phyloP scores from a whole-genome alignment of 495 filamentous ascomycete species.

The Niebla homalea region DNA sequence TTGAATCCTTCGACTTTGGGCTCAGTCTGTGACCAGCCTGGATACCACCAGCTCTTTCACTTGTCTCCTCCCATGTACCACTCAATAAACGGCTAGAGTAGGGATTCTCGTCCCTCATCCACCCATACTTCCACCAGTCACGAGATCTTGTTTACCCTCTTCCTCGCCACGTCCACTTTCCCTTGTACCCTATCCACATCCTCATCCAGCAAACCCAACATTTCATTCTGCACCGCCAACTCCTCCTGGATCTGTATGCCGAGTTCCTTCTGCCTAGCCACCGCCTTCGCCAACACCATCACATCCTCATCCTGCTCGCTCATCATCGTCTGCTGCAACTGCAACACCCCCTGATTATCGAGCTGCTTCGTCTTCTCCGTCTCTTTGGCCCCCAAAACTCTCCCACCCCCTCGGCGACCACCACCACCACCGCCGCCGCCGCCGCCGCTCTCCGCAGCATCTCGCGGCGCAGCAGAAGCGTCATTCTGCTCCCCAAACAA shows the following conservation, averaged over 20 bases:
- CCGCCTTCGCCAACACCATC: slow-evolving; percentile 58
- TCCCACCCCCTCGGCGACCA: slow-evolving; percentile 27
- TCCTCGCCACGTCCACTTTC: slow-evolving; percentile 75
- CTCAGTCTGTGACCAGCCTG: too few relatives aligned
- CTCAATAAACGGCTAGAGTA: too few relatives aligned
- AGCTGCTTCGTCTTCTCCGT: slow-evolving; percentile 77
- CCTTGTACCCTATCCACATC: slow-evolving; percentile 58
- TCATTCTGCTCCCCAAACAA: too few relatives aligned
- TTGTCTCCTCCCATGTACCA: too few relatives aligned
- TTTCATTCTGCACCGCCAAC: slow-evolving; percentile 67
- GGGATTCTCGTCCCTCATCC: background rate
- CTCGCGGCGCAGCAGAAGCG: too few relatives aligned
- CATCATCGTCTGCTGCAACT: slow-evolving; percentile 76
- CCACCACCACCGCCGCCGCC: background rate
- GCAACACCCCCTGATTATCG: slow-evolving; percentile 79
- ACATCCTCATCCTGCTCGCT: slow-evolving; percentile 73
- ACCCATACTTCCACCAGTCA: slow-evolving; percentile 21
- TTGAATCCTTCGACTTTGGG: too few relatives aligned
- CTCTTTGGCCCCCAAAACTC: slow-evolving; percentile 70
- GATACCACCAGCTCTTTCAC: too few relatives aligned
- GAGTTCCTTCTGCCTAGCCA: slow-evolving; percentile 72
- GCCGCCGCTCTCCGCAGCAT: too few relatives aligned
- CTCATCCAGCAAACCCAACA: slow-evolving; percentile 62
- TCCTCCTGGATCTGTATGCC: slow-evolving; percentile 76
- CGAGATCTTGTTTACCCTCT: slow-evolving; percentile 62